Base-by-base conservation (phyloP, 768 basidiomycete genomes). In the Boletus reticuloceps region DNA sequence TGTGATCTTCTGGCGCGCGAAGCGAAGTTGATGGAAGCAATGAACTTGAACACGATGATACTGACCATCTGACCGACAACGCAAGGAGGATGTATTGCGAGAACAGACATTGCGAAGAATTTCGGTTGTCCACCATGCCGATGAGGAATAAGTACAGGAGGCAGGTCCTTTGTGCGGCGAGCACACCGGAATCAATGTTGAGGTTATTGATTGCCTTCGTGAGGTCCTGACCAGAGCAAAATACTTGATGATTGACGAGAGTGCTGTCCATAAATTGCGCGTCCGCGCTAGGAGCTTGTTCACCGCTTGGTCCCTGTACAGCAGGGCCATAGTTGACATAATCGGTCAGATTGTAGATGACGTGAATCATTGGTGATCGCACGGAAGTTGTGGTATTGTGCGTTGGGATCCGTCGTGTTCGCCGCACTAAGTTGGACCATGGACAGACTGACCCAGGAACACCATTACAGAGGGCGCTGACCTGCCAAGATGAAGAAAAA, bases 311-410 rank as follows among this genome's bases (percentile, higher is more conserved):
- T 50, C 81, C 68, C 22, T 63, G 53, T n/a, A n/a, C 60, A 31
- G 79, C 78, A 19, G 91, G 90, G 4, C 86, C 85, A 57, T 79
- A 85, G 14, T 75, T 80, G 61, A 96, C 74, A 69, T 98, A 98
- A 22, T 78, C 73, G 0, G 91, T 87, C 54, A 99, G 59, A 59
- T 98, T 95, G 74, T 96, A 99, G 9, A 99, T 79, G 96, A 11
- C 97, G 84, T 0, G 89, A 88, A 65, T 98, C 96, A 56, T 86
- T 89, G 36, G 87, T 88, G 67, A 79, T 85, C 0, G 86, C 87
- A 17, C 96, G 89, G 83, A 99, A 99, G 69, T 99, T 96, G 69
- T 98, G 97, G 69, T 98, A 98, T 63, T 84, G 78, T 1, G 88
- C 77, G 64, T 94, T 89, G 17, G n/a, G n/a, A n/a, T n/a, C n/a